A percentile compares a stretch with the other conserved stretches of the same genome.
These are phyloP conservation scores for Leccinum obscurum DNA, from an alignment of 768 basidiomycete genomes.

Conservation along the genomic window DNA sequence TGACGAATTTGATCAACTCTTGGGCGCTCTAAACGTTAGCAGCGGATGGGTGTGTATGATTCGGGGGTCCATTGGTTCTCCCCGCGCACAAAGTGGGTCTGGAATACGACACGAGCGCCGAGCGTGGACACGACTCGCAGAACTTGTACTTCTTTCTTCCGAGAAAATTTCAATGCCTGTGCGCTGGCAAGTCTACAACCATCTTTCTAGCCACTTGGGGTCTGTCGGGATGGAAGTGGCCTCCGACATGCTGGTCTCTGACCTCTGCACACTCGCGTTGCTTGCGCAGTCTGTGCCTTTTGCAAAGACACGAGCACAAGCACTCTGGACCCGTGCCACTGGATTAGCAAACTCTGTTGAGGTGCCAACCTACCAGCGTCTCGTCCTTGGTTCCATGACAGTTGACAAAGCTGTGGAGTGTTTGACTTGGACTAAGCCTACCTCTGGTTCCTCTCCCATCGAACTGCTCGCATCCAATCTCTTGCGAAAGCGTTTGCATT, in stretches of 20 bases:
- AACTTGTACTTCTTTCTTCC: slow-evolving; percentile 41
- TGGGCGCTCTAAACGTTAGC: slow-evolving; percentile 40
- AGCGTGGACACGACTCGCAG: slow-evolving; percentile 53
- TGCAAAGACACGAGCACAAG: slow-evolving; percentile 41
- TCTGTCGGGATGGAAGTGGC: slow-evolving; percentile 2
- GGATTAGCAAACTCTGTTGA: slow-evolving; percentile 25
- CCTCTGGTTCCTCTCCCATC: slow-evolving; percentile 38
- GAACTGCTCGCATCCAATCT: slow-evolving; percentile 50
- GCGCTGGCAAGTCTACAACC: slow-evolving; percentile 56
- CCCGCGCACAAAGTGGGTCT: background rate
- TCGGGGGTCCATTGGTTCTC: slow-evolving; percentile 22
- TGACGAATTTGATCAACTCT: slow-evolving; percentile 41
- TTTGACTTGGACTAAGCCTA: slow-evolving; percentile 26
- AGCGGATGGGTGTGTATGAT: slow-evolving; percentile 39
- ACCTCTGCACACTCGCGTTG: slow-evolving; percentile 60
- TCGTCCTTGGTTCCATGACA: slow-evolving; percentile 52
- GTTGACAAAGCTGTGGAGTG: slow-evolving; percentile 54
- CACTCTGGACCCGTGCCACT: slow-evolving; percentile 44
- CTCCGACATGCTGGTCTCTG: slow-evolving; percentile 42
- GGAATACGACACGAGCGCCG: slow-evolving; percentile 41
- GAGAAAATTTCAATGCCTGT: slow-evolving; percentile 31
- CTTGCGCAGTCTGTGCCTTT: slow-evolving; percentile 44
- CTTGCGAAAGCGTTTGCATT: slow-evolving; percentile 52
- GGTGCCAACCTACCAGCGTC: slow-evolving; percentile 49
- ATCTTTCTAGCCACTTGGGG: slow-evolving; percentile 38